phyloP scores from a whole-genome alignment of 2,329 filamentous ascomycete genomes.

The Tetracladium maxilliforme region DNA sequence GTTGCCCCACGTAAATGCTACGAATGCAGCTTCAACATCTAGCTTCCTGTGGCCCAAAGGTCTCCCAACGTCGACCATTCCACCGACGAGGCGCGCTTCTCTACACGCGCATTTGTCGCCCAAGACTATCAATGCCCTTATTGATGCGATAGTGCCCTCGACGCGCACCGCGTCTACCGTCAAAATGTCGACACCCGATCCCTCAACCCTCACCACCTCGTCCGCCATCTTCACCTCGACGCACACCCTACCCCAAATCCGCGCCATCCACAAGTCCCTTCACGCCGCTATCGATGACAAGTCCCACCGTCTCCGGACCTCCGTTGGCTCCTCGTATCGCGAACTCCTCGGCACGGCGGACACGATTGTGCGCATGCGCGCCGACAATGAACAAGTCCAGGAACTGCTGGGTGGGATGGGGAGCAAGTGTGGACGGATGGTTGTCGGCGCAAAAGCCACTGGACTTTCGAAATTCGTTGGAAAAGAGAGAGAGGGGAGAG shows the following conservation, averaged over 20 bases:
- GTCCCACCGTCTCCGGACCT: constrained; percentile 42
- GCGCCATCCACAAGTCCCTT: constrained; percentile 44
- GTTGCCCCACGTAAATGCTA: no score
- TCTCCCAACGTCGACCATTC: no score
- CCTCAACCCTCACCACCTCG: constrained; percentile 32
- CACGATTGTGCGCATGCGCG: constrained; percentile 81
- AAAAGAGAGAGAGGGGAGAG: constrained; percentile 12
- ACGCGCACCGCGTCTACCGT: background rate
- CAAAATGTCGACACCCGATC: constrained; percentile 24
- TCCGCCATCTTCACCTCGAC: constrained; percentile 16
- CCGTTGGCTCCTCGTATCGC: constrained; percentile 61
- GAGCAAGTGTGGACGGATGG: constrained; percentile 57
- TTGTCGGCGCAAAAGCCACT: constrained; percentile 50
- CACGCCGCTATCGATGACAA: constrained; percentile 48
- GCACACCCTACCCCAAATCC: constrained; percentile 48
- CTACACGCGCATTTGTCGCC: no score
- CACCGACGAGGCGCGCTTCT: no score
- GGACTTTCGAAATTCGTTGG: constrained; percentile 40
- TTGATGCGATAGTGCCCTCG: no score
- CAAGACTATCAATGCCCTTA: no score
- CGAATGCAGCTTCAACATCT: no score
- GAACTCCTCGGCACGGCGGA: constrained; percentile 86
- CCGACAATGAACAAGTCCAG: constrained; percentile 63
- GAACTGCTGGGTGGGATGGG: constrained; percentile 57
- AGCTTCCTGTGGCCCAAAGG: no score